Base-by-base conservation (phyloP, 108 stramenopile genomes). In the Seminavis robusta region DNA sequence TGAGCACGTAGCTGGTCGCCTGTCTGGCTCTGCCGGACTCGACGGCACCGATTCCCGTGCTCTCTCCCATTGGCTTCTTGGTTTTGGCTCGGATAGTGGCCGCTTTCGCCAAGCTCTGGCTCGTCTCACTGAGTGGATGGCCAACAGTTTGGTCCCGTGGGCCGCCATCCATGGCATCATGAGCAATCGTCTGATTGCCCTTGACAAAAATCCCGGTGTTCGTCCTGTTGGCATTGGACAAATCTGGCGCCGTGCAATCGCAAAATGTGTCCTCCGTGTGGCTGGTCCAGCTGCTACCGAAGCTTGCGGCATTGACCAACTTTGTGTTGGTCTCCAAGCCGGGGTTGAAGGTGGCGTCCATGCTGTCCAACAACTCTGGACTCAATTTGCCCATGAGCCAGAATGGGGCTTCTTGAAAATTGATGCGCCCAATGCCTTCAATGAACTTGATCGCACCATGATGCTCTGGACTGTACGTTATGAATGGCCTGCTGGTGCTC, bases 291-390 rank as follows among this genome's bases (percentile, higher is more conserved):
- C 52, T 1, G 73, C 66, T 2, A 74, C 50, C 16, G 43, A n/a
- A 0, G 66, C 65, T 10, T 74, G 73, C 30, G 61, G 61, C 6
- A 41, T 28, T 37, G 15, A 32, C 25, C 45, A 74, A 19, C 60
- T 74, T 1, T 68, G 73, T 52, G 61, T 56, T 29, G 73, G 73
- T 4, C 54, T 67, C n/a, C n/a, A 50, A 42, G 59, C 66, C 2
- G 65, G 73, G 27, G 56, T 74, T 46, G 73, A 74, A 33, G 65
- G 73, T 17, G 54, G 52, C 1, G 16, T 74, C 1, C 73, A 74
- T 28, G 33, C 53, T 17, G 38, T 56, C n/a, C n/a, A n/a, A n/a
- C n/a, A n/a, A n/a, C n/a, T n/a, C n/a, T n/a, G n/a, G n/a, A n/a
- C n/a, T n/a, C n/a, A n/a, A n/a, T n/a, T n/a, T n/a, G n/a, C n/a